Evolutionary conservation across 1,284 basidiomycete species (phyloP).

Genomic region (Heterobasidion irregulare): DNA sequence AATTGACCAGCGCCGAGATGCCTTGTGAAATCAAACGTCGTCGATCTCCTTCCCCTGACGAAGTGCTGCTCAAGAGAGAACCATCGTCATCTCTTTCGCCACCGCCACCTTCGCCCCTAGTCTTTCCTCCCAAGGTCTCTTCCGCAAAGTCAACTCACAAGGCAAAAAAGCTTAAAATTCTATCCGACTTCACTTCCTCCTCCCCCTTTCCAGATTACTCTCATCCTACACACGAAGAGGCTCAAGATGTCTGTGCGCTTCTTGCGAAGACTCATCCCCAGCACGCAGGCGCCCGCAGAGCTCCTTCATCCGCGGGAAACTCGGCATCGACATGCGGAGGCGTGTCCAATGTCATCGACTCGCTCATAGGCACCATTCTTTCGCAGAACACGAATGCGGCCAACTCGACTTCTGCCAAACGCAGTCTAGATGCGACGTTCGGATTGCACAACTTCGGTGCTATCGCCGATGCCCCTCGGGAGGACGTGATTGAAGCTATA

Average conservation of each 20-base stretch:
- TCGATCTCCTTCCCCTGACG: not conserved
- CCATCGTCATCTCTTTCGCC: not conserved
- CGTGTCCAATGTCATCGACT: conserved; percentile 60
- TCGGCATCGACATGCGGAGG: conserved; percentile 46
- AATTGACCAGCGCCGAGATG: not conserved
- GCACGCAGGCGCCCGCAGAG: conserved; percentile 13
- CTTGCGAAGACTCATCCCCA: conserved; percentile 22
- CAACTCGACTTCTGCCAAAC: conserved; percentile 62
- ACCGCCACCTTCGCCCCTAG: not conserved
- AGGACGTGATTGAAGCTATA: conserved; percentile 52
- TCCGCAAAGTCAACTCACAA: not conserved
- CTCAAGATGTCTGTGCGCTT: conserved; percentile 19
- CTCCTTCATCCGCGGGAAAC: conserved; percentile 16
- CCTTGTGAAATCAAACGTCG: not conserved
- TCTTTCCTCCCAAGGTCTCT: not conserved
- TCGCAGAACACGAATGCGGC: conserved; percentile 64
- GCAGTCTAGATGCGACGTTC: conserved; percentile 45
- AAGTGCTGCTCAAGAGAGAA: not conserved
- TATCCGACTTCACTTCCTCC: conserved; percentile 1
- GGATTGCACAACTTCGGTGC: conserved; percentile 54
- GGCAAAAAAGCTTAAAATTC: conserved; percentile 3
- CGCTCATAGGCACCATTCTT: conserved; percentile 64
- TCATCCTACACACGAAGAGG: conserved; percentile 3
- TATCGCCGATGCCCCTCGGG: conserved; percentile 44
- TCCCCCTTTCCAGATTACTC: conserved; percentile 4